phyloP scores from a whole-genome alignment of 2,329 filamentous ascomycete species.

The Fusarium austroafricanum region DNA sequence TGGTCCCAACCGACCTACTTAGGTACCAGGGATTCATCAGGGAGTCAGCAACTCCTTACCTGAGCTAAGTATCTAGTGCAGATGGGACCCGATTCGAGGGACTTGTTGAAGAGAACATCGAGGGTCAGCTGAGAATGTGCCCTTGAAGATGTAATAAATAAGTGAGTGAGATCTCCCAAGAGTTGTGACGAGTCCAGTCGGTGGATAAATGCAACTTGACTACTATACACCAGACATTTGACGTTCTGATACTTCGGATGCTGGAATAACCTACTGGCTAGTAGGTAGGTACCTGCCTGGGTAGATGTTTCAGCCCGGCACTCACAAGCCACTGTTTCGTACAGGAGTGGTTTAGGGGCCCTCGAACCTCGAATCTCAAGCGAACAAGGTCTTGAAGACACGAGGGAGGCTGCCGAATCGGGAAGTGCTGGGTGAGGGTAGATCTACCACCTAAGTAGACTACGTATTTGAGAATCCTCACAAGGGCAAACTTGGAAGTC shows the following conservation, averaged over 20 bases:
- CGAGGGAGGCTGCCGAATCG: too few relatives aligned
- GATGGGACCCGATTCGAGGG: not conserved
- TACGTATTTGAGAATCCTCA: too few relatives aligned
- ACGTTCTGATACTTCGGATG: slow-evolving; percentile 17
- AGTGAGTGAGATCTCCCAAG: slow-evolving; percentile 2
- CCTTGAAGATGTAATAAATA: not conserved
- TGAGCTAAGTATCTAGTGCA: slow-evolving; percentile 5
- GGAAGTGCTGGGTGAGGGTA: slow-evolving; percentile 16
- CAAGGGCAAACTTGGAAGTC: not conserved
- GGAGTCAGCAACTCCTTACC: slow-evolving; percentile 7
- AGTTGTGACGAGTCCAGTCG: too few relatives aligned
- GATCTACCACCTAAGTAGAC: slow-evolving; percentile 6
- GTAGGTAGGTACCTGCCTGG: slow-evolving; percentile 15
- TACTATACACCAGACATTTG: slow-evolving; percentile 13
- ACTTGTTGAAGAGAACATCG: too few relatives aligned
- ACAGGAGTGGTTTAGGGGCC: too few relatives aligned
- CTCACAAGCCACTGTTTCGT: slow-evolving; percentile 30
- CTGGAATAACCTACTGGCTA: slow-evolving; percentile 9
- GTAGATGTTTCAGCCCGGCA: slow-evolving; percentile 38
- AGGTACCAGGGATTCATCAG: too few relatives aligned
- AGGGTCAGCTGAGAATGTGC: slow-evolving; percentile 1
- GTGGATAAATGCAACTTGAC: slow-evolving; percentile 12
- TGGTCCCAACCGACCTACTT: too few relatives aligned
- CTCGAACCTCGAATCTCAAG: too few relatives aligned
- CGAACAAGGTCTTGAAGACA: too few relatives aligned